phyloP scores from a whole-genome alignment of 805 yeast species.

The Candida endomychidarum region DNA sequence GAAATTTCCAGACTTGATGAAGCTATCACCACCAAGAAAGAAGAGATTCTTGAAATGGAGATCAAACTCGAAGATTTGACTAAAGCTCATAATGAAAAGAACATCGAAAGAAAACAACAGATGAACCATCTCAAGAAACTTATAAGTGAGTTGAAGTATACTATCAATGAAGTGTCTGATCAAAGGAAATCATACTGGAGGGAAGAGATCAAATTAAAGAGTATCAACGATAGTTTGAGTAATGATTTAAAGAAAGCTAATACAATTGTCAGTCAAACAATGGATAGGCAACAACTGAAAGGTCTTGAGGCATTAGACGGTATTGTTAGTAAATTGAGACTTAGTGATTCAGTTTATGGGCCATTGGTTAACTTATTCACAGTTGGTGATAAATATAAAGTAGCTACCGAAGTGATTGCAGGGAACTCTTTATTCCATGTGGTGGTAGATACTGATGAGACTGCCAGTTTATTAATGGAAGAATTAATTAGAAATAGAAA shows the following conservation, averaged over 20 bases:
- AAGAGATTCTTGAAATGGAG: slow-evolving; percentile 22
- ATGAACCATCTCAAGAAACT: slow-evolving; percentile 28
- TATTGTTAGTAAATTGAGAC: slow-evolving; percentile 58
- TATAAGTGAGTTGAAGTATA: slow-evolving; percentile 40
- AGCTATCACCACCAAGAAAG: slow-evolving; percentile 21
- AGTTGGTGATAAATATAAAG: slow-evolving; percentile 77
- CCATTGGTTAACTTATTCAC: slow-evolving; percentile 80
- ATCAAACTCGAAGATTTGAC: slow-evolving; percentile 14
- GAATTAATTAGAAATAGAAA: slow-evolving; percentile 66
- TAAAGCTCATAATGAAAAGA: slow-evolving; percentile 10
- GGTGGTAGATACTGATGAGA: slow-evolving; percentile 83
- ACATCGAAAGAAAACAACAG: slow-evolving; percentile 10
- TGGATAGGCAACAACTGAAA: slow-evolving; percentile 66
- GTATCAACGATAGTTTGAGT: slow-evolving; percentile 53
- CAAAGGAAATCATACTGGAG: slow-evolving; percentile 76
- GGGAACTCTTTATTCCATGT: slow-evolving; percentile 84
- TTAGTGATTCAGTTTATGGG: slow-evolving; percentile 67
- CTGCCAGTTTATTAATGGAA: slow-evolving; percentile 77
- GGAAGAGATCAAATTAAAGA: slow-evolving; percentile 63
- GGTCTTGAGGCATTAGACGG: slow-evolving; percentile 71
- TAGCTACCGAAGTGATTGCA: slow-evolving; percentile 87
- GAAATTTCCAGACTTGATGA: slow-evolving; percentile 24
- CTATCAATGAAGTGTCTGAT: slow-evolving; percentile 53
- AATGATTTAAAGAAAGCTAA: slow-evolving; percentile 59
- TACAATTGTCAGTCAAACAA: slow-evolving; percentile 63